A percentile compares a stretch with the other conserved stretches of the same genome.
Evolutionary conservation across 257 asterid genomes (phyloP).

Genomic region (Striga asiatica): DNA sequence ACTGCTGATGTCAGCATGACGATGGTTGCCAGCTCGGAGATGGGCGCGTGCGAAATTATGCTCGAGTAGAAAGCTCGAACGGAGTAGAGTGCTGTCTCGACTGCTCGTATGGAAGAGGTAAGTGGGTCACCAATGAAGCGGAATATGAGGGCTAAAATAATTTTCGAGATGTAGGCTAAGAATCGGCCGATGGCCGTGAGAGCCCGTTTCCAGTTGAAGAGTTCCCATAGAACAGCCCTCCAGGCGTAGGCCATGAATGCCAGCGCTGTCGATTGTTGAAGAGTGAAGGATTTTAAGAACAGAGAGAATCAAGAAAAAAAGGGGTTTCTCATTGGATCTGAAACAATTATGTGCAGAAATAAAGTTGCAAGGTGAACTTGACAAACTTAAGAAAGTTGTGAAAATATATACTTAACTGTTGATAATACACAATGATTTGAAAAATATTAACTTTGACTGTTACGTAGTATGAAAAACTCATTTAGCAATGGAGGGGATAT

Average conservation of each 20-base stretch:
- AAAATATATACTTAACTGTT: too few relatives aligned
- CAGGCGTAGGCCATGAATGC: slow-evolving; percentile 60
- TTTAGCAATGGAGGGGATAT: too few relatives aligned
- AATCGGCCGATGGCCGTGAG: slow-evolving; percentile 21
- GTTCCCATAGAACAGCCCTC: slow-evolving; percentile 91
- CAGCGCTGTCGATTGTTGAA: too few relatives aligned
- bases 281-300: too few relatives aligned
- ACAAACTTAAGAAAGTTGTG: too few relatives aligned
- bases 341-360: too few relatives aligned
- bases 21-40: slow-evolving; percentile 53
- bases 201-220: slow-evolving; percentile 55
- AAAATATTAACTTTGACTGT: too few relatives aligned
- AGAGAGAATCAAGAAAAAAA: not conserved
- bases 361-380: too few relatives aligned
- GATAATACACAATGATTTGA: too few relatives aligned
- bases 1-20: slow-evolving; percentile 55
- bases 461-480: too few relatives aligned
- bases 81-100: slow-evolving; percentile 46
- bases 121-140: slow-evolving; percentile 57
- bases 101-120: slow-evolving; percentile 37
- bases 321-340: too few relatives aligned
- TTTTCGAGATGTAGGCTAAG: slow-evolving; percentile 40
- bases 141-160: slow-evolving; percentile 40
- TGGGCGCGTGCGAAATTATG: slow-evolving; percentile 67
- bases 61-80: slow-evolving; percentile 69